These are phyloP conservation scores for Uncinocarpus reesii DNA, from an alignment of 2,329 filamentous ascomycete species.

Conservation along the genomic window DNA sequence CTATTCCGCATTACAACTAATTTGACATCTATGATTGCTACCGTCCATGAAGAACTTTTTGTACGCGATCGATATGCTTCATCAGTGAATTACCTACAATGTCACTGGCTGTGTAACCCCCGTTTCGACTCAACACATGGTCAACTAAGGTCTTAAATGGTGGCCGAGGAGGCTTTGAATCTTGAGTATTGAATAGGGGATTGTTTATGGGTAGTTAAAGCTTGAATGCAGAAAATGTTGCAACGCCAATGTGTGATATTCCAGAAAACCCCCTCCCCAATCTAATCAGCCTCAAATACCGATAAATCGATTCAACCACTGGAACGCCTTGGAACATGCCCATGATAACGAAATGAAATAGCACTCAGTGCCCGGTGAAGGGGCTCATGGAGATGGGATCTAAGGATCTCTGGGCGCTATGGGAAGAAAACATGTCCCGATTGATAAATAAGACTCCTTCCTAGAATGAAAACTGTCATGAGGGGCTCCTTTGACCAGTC, in stretches of 20 bases:
- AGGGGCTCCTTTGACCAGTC: background rate
- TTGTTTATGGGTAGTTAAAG: background rate
- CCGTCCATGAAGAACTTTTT: too few species aligned
- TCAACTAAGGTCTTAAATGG: too few species aligned
- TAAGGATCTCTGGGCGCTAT: background rate
- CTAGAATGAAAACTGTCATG: background rate
- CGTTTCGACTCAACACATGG: too few species aligned
- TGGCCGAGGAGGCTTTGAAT: background rate
- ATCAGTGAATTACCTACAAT: too few species aligned
- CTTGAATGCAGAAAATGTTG: background rate
- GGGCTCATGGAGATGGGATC: background rate
- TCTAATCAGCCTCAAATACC: slow-evolving; percentile 2
- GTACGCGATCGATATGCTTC: too few species aligned
- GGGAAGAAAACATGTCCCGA: background rate
- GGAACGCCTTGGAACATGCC: slow-evolving; percentile 7
- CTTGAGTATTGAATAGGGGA: background rate
- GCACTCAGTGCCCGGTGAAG: background rate
- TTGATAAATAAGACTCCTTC: background rate
- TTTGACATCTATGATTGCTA: too few species aligned
- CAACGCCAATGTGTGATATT: slow-evolving; percentile 1
- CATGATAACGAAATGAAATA: background rate
- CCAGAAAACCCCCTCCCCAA: slow-evolving; percentile 6
- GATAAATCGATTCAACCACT: background rate
- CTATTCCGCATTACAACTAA: too few species aligned
- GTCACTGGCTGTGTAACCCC: too few species aligned